Percentiles rank a stretch among this genome's conserved stretches.
Evolutionary conservation across 768 basidiomycete genomes (phyloP).

Genomic region (Gloeopeniophorella convolvens): DNA sequence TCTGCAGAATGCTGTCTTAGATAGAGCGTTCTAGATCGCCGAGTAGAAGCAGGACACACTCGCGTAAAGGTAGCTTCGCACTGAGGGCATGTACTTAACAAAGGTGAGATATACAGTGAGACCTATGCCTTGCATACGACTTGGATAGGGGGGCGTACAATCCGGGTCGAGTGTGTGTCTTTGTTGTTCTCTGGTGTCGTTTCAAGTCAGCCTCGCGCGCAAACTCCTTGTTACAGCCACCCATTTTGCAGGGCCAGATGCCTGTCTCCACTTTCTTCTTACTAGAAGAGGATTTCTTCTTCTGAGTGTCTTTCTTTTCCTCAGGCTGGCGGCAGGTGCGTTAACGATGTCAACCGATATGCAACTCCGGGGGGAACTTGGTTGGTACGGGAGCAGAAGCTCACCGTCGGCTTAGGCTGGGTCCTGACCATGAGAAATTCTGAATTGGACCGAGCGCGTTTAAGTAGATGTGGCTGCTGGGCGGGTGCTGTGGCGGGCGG

Average conservation of each 20-base stretch:
- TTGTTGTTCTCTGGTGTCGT: slow-evolving; percentile 75
- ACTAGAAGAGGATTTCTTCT: slow-evolving; percentile 31
- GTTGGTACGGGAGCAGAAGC: slow-evolving; percentile 29
- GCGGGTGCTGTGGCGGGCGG: slow-evolving; percentile 19
- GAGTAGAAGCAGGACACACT: slow-evolving; percentile 37
- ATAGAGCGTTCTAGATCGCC: background rate
- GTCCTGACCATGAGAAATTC: slow-evolving; percentile 23
- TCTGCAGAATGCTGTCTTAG: slow-evolving; percentile 34
- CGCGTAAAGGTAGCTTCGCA: slow-evolving; percentile 77
- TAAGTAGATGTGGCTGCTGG: slow-evolving; percentile 18
- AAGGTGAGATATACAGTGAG: slow-evolving; percentile 17
- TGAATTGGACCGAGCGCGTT: slow-evolving; percentile 7
- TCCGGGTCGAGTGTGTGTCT: slow-evolving; percentile 65
- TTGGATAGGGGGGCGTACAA: slow-evolving; percentile 45
- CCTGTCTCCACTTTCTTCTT: slow-evolving; percentile 50
- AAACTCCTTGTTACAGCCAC: slow-evolving; percentile 77
- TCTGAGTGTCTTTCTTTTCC: slow-evolving; percentile 37
- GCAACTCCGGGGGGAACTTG: slow-evolving; percentile 10
- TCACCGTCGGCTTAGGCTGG: slow-evolving; percentile 29
- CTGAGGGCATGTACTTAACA: slow-evolving; percentile 60
- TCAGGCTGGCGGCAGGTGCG: slow-evolving; percentile 28
- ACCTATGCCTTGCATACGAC: slow-evolving; percentile 9
- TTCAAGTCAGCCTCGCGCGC: slow-evolving; percentile 79
- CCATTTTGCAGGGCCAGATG: slow-evolving; percentile 75
- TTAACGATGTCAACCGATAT: slow-evolving; percentile 16